phyloP scores from a whole-genome alignment of 305 asterid genomes.

The Plantago lanceolata region DNA sequence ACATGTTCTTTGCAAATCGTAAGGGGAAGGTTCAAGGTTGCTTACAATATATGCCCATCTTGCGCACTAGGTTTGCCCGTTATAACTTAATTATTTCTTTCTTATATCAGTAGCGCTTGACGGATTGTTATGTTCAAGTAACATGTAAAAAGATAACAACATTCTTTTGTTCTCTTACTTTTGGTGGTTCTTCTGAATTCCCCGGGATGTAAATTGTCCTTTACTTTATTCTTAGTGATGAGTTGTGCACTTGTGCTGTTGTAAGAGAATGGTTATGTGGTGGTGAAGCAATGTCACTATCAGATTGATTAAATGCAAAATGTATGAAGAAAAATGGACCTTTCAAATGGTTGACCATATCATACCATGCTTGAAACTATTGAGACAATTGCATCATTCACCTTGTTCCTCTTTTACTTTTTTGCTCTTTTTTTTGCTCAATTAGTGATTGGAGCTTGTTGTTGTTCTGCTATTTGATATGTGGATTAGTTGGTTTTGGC shows the following conservation, averaged over 20 bases:
- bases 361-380: slow-evolving; percentile 17
- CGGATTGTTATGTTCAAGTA: slow-evolving; percentile 7
- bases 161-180: background rate
- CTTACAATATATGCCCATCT: background rate
- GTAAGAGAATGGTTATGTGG: slow-evolving; percentile 9
- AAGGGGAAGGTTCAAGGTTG: background rate
- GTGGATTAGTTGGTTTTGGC: slow-evolving; percentile 7
- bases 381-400: background rate
- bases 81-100: too few relatives aligned
- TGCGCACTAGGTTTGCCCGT: too few relatives aligned
- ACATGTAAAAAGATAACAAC: background rate
- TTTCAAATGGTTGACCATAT: slow-evolving; percentile 27
- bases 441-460: slow-evolving; percentile 6
- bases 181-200: slow-evolving; percentile 6
- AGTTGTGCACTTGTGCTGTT: too few relatives aligned
- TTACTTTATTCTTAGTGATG: background rate
- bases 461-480: background rate
- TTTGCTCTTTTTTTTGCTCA: background rate
- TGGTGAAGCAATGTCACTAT: slow-evolving; percentile 21
- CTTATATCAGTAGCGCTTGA: background rate
- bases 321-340: slow-evolving; percentile 23
- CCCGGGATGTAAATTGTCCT: background rate
- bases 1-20: background rate
- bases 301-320: slow-evolving; percentile 31
- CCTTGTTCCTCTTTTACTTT: background rate